Conservation (phyloP, 2,329 filamentous ascomycete species). For the Clathrospora elynae region DNA sequence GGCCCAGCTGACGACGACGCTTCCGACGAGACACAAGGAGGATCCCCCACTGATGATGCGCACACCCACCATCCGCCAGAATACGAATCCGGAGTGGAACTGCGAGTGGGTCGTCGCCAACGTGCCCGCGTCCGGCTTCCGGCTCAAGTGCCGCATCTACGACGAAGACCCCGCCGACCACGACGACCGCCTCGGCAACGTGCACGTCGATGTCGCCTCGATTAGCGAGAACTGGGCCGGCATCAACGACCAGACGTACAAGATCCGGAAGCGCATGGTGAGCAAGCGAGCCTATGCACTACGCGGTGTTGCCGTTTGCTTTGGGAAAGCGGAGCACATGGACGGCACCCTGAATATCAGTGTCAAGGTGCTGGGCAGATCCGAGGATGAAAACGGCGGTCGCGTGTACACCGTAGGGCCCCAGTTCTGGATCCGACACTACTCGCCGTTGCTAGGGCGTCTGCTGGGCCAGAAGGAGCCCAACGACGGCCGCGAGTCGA, state of each 20-base stretch:
- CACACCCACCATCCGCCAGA: constrained; percentile 74
- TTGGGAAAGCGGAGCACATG: constrained; percentile 67
- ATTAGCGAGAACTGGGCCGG: constrained; percentile 71
- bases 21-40: constrained; percentile 82
- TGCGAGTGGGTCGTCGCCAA: constrained; percentile 88
- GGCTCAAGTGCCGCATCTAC: constrained; percentile 82
- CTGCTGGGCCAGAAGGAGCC: constrained; percentile 69
- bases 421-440: constrained; percentile 78
- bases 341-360: constrained; percentile 74
- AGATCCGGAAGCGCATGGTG: constrained; percentile 80
- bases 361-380: constrained; percentile 76
- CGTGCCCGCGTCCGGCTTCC: constrained; percentile 78
- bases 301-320: constrained; percentile 68
- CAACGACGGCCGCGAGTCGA: constrained; percentile 41
- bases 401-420: constrained; percentile 81
- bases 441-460: constrained; percentile 85
- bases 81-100: constrained; percentile 79
- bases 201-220: constrained; percentile 68
- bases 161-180: constrained; percentile 88
- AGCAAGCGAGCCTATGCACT: constrained; percentile 86
- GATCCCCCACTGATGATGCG: constrained; percentile 76
- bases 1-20: constrained; percentile 72
- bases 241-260: constrained; percentile 67
- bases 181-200: constrained; percentile 87
- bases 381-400: constrained; percentile 67